A percentile compares a stretch with the other conserved stretches of the same genome.
Conservation (phyloP, 495 filamentous ascomycete genomes). For the Schizothecium vesticola region DNA sequence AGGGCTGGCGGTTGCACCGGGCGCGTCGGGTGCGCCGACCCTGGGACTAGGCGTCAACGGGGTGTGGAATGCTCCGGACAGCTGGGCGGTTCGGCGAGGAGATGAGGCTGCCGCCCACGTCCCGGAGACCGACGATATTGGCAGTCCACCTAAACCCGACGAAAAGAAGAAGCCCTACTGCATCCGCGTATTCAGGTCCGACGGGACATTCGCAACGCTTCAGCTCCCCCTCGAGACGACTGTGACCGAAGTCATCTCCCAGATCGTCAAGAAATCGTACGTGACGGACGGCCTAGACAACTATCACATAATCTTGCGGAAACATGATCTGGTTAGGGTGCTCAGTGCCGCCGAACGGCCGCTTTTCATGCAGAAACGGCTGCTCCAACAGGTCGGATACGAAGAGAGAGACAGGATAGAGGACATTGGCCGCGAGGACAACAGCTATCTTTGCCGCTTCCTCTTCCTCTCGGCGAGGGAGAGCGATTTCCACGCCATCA, state of each 20-base stretch:
- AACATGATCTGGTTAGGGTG: constrained; percentile 83
- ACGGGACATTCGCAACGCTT: constrained; percentile 89
- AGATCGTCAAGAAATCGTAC: constrained; percentile 86
- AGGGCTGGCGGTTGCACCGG: neutral
- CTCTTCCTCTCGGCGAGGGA: constrained; percentile 85
- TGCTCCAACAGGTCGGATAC: constrained; percentile 91
- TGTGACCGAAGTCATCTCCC: constrained; percentile 73
- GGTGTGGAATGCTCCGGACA: constrained; percentile 85
- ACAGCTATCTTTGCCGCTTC: constrained; percentile 93
- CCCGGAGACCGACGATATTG: constrained; percentile 56
- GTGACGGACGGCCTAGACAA: constrained; percentile 83
- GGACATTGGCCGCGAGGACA: constrained; percentile 95
- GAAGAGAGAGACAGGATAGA: constrained; percentile 81
- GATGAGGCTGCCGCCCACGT: constrained; percentile 48
- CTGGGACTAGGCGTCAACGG: constrained; percentile 28
- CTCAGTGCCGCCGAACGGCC: constrained; percentile 74
- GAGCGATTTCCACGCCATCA: constrained; percentile 59
- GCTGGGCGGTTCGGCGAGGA: constrained; percentile 76
- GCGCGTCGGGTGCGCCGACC: neutral
- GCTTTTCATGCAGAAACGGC: constrained; percentile 83
- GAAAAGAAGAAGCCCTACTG: constrained; percentile 70
- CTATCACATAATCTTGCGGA: constrained; percentile 91
- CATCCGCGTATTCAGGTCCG: constrained; percentile 90
- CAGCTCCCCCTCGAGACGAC: constrained; percentile 75
- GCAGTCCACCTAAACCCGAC: constrained; percentile 55